A percentile compares a stretch with the other conserved stretches of the same genome.
Conservation (phyloP, 148 eudicot species). For the Rhododendron vialii region DNA sequence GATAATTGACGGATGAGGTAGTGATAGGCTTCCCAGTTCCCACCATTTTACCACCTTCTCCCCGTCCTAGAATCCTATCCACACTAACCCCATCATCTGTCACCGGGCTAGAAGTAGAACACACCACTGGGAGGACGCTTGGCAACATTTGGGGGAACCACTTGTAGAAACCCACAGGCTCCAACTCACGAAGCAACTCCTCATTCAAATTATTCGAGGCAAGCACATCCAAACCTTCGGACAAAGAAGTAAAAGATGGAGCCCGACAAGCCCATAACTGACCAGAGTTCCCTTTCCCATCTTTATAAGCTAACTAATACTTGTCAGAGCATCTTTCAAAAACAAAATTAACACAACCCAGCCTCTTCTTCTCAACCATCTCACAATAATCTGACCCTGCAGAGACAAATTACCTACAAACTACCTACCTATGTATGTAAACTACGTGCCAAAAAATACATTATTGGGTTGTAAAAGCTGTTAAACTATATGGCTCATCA, state of each 20-base stretch:
- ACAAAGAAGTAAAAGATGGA: background rate
- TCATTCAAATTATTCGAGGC: background rate
- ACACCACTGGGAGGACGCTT: background rate
- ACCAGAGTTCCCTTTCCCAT: background rate
- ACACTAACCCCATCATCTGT: background rate
- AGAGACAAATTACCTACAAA: background rate
- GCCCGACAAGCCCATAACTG: background rate
- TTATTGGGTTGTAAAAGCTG: background rate
- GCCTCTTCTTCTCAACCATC: no score
- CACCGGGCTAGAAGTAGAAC: background rate
- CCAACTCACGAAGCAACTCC: background rate
- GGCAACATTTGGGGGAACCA: background rate
- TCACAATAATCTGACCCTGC: background rate
- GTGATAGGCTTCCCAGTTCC: background rate
- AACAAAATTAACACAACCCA: background rate
- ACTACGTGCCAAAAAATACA: background rate
- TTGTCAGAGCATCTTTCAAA: background rate
- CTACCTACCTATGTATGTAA: background rate
- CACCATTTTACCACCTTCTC: background rate
- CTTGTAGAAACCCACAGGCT: background rate
- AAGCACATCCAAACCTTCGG: background rate
- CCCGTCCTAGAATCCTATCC: background rate
- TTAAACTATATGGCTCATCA: background rate
- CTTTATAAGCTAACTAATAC: background rate
- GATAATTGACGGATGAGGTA: background rate